Percentiles rank a stretch among this genome's conserved stretches.
Conservation (phyloP, 2,329 filamentous ascomycete genomes). For the Myriosclerotinia duriaeana region DNA sequence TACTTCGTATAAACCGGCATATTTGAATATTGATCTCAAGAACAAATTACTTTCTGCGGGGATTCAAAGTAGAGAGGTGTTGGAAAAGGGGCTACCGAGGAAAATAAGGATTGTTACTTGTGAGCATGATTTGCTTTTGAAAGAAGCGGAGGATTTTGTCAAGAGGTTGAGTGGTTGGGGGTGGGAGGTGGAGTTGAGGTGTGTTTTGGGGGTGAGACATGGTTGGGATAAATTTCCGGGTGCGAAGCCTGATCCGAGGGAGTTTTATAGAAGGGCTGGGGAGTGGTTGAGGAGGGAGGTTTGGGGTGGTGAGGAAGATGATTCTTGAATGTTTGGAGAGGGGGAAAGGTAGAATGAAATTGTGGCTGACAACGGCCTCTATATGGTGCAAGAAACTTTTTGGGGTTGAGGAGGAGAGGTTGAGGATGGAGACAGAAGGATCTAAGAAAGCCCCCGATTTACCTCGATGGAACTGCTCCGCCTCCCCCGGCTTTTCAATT, state of each 20-base stretch:
- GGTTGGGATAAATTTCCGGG: conserved; percentile 33
- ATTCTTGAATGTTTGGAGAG: not conserved
- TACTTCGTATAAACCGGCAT: conserved; percentile 25
- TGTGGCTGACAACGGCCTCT: not conserved
- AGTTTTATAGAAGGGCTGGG: conserved; percentile 16
- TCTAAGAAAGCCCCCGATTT: no score
- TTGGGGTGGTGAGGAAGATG: not conserved
- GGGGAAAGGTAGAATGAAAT: not conserved
- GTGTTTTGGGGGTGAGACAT: conserved; percentile 31
- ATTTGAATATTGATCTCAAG: conserved; percentile 27
- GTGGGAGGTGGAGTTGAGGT: conserved; percentile 31
- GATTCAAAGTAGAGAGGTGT: conserved; percentile 28
- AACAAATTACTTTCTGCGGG: conserved; percentile 23
- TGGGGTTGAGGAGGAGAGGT: no score
- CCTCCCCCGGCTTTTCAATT: no score
- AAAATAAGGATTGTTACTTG: conserved; percentile 33
- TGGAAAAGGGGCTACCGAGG: conserved; percentile 29
- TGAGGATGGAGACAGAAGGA: no score
- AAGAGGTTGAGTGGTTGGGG: conserved; percentile 30
- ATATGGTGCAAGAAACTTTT: no score
- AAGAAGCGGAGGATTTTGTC: conserved; percentile 32
- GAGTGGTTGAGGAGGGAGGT: conserved; percentile 18
- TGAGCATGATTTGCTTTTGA: conserved; percentile 32
- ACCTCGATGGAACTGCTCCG: no score
- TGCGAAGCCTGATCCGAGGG: conserved; percentile 14